Base-by-base conservation (phyloP, 129 eudicot genomes). In the Lactuca sativa region DNA sequence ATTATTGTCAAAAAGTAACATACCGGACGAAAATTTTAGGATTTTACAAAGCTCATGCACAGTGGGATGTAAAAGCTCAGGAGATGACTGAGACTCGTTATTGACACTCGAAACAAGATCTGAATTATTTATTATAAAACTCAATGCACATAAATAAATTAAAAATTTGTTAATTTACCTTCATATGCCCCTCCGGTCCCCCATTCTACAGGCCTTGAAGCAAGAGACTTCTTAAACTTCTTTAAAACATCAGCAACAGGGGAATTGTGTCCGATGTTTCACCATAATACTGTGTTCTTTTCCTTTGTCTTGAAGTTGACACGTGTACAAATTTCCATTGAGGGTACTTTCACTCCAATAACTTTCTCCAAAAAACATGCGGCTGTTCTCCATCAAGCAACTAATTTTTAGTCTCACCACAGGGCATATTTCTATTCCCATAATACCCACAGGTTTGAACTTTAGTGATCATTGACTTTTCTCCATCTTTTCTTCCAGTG, bases 41-140 rank as follows among this genome's bases (percentile, higher is more conserved):
- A 64, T 31, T 33, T 75, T 73, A 64, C 88, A 89, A 36, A 92
- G 92, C 67, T 76, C 78, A 61, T 52, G 56, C 47, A 85, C 82
- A 18, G 77, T 80, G 9, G 83, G 78, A 70, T 77, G 84, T 64
- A 85, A 55, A 48, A 53, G 65, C 40, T 58, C 69, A 78, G 73
- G 76, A 59, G 73, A 60, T 47, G 70, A 57, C 59, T 18, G 76
- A 67, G 88, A 69, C 53, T 65, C 77, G 33, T 74, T 41, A 34
- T 43, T 59, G 14, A 64, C 41, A 70, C 82, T 88, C 74, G 67
- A 70, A 80, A 59, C 40, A 77, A n/a, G 41, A 64, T 55, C 44
- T 68, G 34, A 74, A 72, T 11, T 36, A 68, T 33, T 76, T 34
- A 69, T 56, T 38, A 57, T 58, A 25, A 0, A 37, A 71, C 17